A percentile compares a stretch with the other conserved stretches of the same genome.
Conservation (phyloP, 129 eudicot genomes). For the Glebionis coronaria region DNA sequence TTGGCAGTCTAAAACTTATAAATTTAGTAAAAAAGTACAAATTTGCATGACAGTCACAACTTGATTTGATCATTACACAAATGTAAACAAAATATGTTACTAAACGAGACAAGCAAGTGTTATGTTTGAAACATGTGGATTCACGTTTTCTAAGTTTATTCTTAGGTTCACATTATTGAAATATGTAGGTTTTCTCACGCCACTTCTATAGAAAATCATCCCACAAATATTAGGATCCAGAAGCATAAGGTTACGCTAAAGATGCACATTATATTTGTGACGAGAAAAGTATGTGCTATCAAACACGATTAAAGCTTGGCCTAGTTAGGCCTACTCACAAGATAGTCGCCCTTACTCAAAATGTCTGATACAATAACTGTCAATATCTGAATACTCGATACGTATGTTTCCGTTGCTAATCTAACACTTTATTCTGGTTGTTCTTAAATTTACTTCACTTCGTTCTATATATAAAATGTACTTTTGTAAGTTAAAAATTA, state of each 20-base stretch:
- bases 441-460: no score
- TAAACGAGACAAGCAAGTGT: slow-evolving; percentile 7
- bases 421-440: no score
- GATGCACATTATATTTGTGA: slow-evolving; percentile 1
- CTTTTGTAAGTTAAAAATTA: not conserved
- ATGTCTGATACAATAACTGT: not conserved
- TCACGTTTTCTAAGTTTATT: not conserved
- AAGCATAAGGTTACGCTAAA: slow-evolving; percentile 7
- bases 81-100: slow-evolving; percentile 6
- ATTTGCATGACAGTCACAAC: slow-evolving; percentile 17
- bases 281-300: not conserved
- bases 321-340: slow-evolving; percentile 8
- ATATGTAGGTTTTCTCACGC: slow-evolving; percentile 10
- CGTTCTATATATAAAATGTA: no score
- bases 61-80: slow-evolving; percentile 16
- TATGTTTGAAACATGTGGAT: slow-evolving; percentile 12
- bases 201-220: not conserved
- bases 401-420: not conserved
- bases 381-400: slow-evolving; percentile 3
- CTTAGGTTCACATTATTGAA: no score
- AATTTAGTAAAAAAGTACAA: slow-evolving; percentile 15
- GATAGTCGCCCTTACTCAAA: not conserved
- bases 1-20: slow-evolving; percentile 5
- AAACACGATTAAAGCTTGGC: slow-evolving; percentile 10
- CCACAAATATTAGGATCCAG: slow-evolving; percentile 4